Evolutionary conservation across 768 basidiomycete genomes (phyloP).

Genomic region (Mycena vitilis): DNA sequence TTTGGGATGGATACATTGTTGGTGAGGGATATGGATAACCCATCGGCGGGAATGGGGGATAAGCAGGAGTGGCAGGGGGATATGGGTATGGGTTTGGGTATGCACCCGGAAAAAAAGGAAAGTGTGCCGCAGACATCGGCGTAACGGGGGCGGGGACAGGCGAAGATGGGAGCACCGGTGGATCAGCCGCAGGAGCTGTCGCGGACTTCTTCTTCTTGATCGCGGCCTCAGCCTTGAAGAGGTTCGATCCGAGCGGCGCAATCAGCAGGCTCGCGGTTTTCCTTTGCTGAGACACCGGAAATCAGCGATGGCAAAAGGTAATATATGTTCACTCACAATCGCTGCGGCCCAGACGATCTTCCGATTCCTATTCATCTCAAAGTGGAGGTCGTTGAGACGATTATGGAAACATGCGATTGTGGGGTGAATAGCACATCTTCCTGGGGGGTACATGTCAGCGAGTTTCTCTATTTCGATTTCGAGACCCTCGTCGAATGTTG

Average conservation of each 20-base stretch:
- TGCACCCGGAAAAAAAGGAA: too few species aligned
- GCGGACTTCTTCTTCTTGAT: too few species aligned
- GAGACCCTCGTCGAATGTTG: conserved; percentile 4
- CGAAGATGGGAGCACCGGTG: too few species aligned
- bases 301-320: too few species aligned
- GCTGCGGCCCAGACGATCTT: conserved; percentile 5
- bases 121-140: too few species aligned
- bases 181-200: too few species aligned
- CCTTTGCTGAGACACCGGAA: not conserved
- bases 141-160: too few species aligned
- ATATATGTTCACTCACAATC: not conserved
- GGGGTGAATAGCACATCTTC: not conserved
- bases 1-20: not conserved
- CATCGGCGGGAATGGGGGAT: not conserved
- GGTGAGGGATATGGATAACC: not conserved
- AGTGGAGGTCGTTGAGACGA: not conserved
- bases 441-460: not conserved
- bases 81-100: not conserved
- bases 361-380: not conserved
- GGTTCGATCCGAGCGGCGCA: not conserved
- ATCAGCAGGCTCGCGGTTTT: not conserved
- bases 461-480: conserved; percentile 4
- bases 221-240: too few species aligned
- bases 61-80: too few species aligned
- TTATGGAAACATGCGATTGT: not conserved